A percentile compares a stretch with the other conserved stretches of the same genome.
Evolutionary conservation across 2,329 filamentous ascomycete species (phyloP).

Genomic region (Cytospora schulzeri): DNA sequence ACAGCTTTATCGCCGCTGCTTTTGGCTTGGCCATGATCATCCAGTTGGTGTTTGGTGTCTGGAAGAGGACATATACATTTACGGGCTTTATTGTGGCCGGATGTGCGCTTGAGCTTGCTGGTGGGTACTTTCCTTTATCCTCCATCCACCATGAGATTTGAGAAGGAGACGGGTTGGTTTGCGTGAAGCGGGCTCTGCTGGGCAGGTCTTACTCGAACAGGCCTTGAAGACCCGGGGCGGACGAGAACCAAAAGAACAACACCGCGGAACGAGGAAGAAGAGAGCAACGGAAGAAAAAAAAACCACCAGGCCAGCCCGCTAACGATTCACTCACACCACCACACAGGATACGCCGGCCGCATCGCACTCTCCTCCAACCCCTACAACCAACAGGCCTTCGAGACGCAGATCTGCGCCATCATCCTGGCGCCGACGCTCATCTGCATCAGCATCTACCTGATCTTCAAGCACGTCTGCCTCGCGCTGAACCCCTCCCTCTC

Average conservation of each 20-base stretch:
- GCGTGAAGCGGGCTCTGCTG: neutral
- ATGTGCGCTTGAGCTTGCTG: slow-evolving; percentile 53
- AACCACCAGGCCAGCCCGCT: no score
- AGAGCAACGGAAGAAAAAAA: no score
- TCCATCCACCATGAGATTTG: neutral
- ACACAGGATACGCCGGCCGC: slow-evolving; percentile 55
- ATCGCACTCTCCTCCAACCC: slow-evolving; percentile 54
- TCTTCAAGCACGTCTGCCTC: slow-evolving; percentile 60
- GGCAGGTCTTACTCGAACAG: neutral
- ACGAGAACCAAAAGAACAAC: neutral
- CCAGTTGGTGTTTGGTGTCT: slow-evolving; percentile 47
- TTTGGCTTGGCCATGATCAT: slow-evolving; percentile 50
- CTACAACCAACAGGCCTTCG: slow-evolving; percentile 56
- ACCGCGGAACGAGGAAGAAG: neutral
- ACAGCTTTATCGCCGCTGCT: slow-evolving; percentile 54
- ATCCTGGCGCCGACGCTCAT: slow-evolving; percentile 62
- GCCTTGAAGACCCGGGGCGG: neutral
- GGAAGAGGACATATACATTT: slow-evolving; percentile 59
- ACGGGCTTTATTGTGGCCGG: slow-evolving; percentile 52
- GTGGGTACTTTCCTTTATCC: slow-evolving; percentile 37
- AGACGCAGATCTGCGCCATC: slow-evolving; percentile 62
- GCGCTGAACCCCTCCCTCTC: slow-evolving; percentile 52
- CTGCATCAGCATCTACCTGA: slow-evolving; percentile 65
- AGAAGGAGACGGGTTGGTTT: neutral
- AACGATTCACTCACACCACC: neutral